Evolutionary conservation across 768 basidiomycete genomes (phyloP).

Genomic region (Tricholoma matsutake): DNA sequence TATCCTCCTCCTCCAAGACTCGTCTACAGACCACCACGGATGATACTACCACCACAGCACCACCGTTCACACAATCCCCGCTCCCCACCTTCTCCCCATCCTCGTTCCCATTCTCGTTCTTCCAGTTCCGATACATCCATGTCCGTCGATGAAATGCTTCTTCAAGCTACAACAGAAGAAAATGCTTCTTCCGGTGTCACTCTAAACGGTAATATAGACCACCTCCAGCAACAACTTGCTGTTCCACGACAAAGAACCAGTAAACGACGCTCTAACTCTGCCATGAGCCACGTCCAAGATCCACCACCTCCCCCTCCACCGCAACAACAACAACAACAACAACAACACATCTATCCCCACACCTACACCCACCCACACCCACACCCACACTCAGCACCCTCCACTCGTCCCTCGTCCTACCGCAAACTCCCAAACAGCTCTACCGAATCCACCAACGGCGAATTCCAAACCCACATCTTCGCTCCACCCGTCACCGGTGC

Average conservation of each 20-base stretch:
- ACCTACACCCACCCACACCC: neutral
- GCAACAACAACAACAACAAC: too few relatives aligned
- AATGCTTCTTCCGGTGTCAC: neutral
- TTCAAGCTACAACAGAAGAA: slow-evolving; percentile 30
- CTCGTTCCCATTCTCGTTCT: slow-evolving; percentile 28
- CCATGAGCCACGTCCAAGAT: too few relatives aligned
- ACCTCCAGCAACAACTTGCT: neutral
- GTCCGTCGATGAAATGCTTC: slow-evolving; percentile 44
- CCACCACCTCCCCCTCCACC: too few relatives aligned
- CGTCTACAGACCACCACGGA: slow-evolving; percentile 4
- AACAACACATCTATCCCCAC: slow-evolving; percentile 3
- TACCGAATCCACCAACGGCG: slow-evolving; percentile 23
- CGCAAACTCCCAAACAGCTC: neutral
- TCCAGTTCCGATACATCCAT: slow-evolving; percentile 35
- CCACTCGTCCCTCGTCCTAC: neutral
- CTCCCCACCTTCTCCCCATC: neutral
- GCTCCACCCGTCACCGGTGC: slow-evolving; percentile 73
- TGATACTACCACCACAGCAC: slow-evolving; percentile 17
- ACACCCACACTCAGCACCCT: neutral
- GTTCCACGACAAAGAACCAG: neutral
- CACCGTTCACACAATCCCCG: slow-evolving; percentile 4
- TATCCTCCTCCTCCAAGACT: neutral
- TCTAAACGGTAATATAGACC: neutral
- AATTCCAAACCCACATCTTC: slow-evolving; percentile 67
- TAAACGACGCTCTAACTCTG: neutral